Evolutionary conservation across 179 eudicot genomes (phyloP).

Genomic region (Amaranthus tricolor): DNA sequence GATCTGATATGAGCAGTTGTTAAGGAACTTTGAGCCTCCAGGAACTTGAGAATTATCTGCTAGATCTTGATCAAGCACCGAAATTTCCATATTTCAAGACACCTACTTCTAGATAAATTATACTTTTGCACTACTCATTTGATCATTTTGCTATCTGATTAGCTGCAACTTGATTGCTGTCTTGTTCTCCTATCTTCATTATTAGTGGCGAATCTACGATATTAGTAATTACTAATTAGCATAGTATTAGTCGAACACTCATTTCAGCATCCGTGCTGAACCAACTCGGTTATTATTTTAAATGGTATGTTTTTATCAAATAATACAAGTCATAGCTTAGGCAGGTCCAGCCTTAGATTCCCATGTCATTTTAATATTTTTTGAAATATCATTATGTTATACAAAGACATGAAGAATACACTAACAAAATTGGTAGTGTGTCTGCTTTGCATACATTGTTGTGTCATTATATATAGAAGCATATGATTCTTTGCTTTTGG

Average conservation of each 20-base stretch:
- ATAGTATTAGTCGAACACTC: no score
- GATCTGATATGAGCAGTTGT: background rate
- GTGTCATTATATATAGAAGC: constrained; percentile 13
- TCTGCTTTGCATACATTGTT: background rate
- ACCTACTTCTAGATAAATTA: constrained; percentile 7
- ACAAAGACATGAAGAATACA: background rate
- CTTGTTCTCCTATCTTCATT: background rate
- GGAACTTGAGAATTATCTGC: background rate
- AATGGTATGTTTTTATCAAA: no score
- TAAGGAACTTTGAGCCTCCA: background rate
- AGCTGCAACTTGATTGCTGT: constrained; percentile 11
- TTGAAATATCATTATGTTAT: constrained; percentile 5
- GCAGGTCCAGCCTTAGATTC: no score
- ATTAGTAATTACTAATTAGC: no score
- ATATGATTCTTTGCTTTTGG: constrained; percentile 22
- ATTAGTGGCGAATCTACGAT: background rate
- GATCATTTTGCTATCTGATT: background rate
- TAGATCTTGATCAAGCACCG: background rate
- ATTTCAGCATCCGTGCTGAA: no score
- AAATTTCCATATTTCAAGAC: background rate
- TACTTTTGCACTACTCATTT: background rate
- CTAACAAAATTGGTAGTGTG: background rate
- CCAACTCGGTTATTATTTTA: no score
- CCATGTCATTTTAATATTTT: background rate
- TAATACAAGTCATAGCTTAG: no score